These are phyloP conservation scores for Telopea speciosissima DNA, from an alignment of 177 flowering plant species.

Conservation along the genomic window DNA sequence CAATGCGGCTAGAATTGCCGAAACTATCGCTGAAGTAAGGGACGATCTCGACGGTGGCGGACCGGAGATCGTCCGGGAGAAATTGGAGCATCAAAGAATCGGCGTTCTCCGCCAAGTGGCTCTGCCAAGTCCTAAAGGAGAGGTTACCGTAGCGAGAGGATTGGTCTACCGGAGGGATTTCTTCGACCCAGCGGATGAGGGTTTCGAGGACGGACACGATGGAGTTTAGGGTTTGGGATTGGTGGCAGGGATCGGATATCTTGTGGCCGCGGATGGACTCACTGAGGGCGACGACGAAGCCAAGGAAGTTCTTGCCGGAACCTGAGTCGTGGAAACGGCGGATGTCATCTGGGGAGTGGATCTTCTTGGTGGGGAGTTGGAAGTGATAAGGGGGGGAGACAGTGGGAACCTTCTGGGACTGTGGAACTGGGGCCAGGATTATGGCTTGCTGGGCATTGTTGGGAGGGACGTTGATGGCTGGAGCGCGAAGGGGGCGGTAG, in stretches of 20 bases:
- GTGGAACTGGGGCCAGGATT: conserved; percentile 78
- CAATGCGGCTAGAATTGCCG: conserved; percentile 80
- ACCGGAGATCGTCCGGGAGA: conserved; percentile 40
- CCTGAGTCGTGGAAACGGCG: conserved; percentile 50
- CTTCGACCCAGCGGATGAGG: conserved; percentile 47
- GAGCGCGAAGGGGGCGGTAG: conserved; percentile 54
- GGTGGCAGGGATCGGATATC: conserved; percentile 65
- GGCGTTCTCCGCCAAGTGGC: conserved; percentile 30
- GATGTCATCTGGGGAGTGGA: conserved; percentile 58
- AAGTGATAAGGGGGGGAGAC: conserved; percentile 51
- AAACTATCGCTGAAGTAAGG: conserved; percentile 83
- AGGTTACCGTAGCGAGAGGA: conserved; percentile 76
- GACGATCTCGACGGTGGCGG: conserved; percentile 51
- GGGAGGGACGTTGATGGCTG: conserved; percentile 42
- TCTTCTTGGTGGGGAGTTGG: conserved; percentile 51
- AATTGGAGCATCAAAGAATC: conserved; percentile 41
- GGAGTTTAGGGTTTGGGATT: conserved; percentile 30
- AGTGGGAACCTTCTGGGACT: conserved; percentile 36
- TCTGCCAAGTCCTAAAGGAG: conserved; percentile 70
- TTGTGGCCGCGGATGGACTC: conserved; percentile 59
- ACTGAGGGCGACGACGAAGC: conserved; percentile 72
- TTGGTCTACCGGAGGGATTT: conserved; percentile 66
- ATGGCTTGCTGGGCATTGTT: conserved; percentile 44
- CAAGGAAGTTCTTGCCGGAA: conserved; percentile 56
- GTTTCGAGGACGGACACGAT: conserved; percentile 37